Base-by-base conservation (phyloP, 2,329 filamentous ascomycete species). In the Fulvia fulva region DNA sequence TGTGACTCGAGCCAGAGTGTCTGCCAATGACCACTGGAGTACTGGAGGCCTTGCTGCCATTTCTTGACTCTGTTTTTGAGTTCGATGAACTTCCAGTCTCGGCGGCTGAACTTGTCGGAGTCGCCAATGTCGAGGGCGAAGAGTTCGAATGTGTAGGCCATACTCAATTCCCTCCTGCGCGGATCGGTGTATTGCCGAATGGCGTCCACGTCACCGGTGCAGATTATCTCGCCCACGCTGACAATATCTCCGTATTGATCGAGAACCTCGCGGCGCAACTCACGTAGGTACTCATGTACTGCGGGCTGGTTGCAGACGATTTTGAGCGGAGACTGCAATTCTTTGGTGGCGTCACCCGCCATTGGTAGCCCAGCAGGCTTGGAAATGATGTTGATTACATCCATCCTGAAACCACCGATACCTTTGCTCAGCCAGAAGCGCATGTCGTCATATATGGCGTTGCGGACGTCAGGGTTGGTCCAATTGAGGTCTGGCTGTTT, bases 111-210 rank as follows among this genome's bases (percentile, higher is more conserved):
- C 68, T 53, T 67, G 28, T 57, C 71, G 1, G 53, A 55, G 5
- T 81, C 78, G n/a, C 82, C 72, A 56, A 56, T 56, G 30, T 83
- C 80, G 23, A 83, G 58, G 28, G 59, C 72, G 62, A 83, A 77
- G 16, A 83, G 75, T 55, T 89, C 86, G 68, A 89, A 89, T 64
- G 87, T 83, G 72, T 89, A 89, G 25, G 14, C 85, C 84, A 89
- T 88, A 68, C 82, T 85, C 52, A 89, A 71, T 67, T 89, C 85
- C 37, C 79, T 77, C 11, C 83, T 77, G 6, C 59, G 46, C 32
- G 77, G 78, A 3, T 77, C 77, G 1, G 88, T 84, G 5, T 76
- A 77, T 6, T 74, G 73, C 9, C 83, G 64, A 1, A 83, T 77
- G 53, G 81, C 78, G 11, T 77, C 69, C 4, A 74, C 73, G 78